Percentiles rank a stretch among this genome's conserved stretches.
phyloP scores from a whole-genome alignment of 1,284 basidiomycete species.

The Trametes pubescens region DNA sequence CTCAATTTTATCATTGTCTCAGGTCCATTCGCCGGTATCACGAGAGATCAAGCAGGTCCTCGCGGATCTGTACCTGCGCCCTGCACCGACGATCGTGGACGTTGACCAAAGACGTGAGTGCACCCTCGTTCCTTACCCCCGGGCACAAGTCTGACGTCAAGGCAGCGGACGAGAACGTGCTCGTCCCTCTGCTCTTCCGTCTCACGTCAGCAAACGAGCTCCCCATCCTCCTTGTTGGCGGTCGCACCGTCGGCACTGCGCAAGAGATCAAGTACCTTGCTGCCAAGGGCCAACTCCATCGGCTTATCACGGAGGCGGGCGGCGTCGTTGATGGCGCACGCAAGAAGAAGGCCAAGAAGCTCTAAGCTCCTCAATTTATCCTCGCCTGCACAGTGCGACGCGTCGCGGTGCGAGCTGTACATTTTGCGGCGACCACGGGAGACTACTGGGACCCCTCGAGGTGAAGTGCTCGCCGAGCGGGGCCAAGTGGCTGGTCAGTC shows the following conservation, averaged over 20 bases:
- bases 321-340: constrained; percentile 61
- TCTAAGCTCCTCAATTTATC: constrained; percentile 16
- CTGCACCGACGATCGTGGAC: constrained; percentile 76
- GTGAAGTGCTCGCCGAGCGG: constrained; percentile 32
- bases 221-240: constrained; percentile 78
- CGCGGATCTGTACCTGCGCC: constrained; percentile 65
- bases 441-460: constrained; percentile 20
- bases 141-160: constrained; percentile 9
- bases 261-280: constrained; percentile 62
- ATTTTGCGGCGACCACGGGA: constrained; percentile 16
- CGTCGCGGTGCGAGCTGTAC: constrained; percentile 25
- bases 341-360: constrained; percentile 59
- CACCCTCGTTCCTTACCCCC: not conserved
- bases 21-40: constrained; percentile 70
- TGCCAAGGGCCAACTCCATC: constrained; percentile 59
- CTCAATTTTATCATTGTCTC: constrained; percentile 9
- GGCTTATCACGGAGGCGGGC: constrained; percentile 63
- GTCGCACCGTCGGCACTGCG: constrained; percentile 62
- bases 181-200: constrained; percentile 57
- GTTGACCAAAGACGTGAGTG: constrained; percentile 71
- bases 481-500: constrained; percentile 20
- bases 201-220: constrained; percentile 65
- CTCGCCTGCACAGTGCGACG: constrained; percentile 17
- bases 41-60: constrained; percentile 76
- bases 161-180: constrained; percentile 53